Conservation (phyloP, 108 stramenopile genomes). For the Skeletonema tropicum region DNA sequence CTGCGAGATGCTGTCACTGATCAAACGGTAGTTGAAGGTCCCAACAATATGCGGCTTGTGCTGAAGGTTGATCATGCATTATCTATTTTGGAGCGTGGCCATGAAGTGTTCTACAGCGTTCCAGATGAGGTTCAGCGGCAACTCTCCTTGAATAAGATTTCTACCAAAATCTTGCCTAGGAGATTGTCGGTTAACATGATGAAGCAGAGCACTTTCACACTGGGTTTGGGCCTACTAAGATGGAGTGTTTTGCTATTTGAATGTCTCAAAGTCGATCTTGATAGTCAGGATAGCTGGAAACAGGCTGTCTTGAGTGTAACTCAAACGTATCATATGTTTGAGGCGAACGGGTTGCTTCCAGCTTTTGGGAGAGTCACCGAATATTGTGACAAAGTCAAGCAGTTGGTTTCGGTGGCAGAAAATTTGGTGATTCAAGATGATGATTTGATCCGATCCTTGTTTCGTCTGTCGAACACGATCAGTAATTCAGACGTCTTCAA, state of each 20-base stretch:
- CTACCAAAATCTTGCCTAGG: slow-evolving; percentile 58
- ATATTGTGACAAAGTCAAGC: slow-evolving; percentile 41
- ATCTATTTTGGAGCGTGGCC: slow-evolving; percentile 50
- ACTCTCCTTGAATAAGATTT: slow-evolving; percentile 49
- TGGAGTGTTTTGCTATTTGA: slow-evolving; percentile 80
- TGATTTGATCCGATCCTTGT: slow-evolving; percentile 32
- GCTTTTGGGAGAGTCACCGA: slow-evolving; percentile 14
- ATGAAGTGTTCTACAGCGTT: slow-evolving; percentile 56
- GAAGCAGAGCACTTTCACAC: slow-evolving; percentile 65
- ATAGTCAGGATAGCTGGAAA: slow-evolving; percentile 53
- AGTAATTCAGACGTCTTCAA: slow-evolving; percentile 21
- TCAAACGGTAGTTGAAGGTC: slow-evolving; percentile 27
- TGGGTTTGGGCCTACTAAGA: slow-evolving; percentile 63
- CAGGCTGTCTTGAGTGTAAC: slow-evolving; percentile 6
- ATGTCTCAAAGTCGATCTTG: slow-evolving; percentile 59
- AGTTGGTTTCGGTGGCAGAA: slow-evolving; percentile 48
- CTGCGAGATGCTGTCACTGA: slow-evolving; percentile 43
- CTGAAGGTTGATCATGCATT: slow-evolving; percentile 37
- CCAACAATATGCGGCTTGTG: slow-evolving; percentile 15
- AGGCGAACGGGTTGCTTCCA: neutral
- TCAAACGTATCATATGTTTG: slow-evolving; percentile 13
- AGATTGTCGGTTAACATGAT: slow-evolving; percentile 54
- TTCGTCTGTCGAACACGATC: slow-evolving; percentile 17
- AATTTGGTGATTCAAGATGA: slow-evolving; percentile 55
- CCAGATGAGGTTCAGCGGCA: slow-evolving; percentile 63